Evolutionary conservation across 2,329 filamentous ascomycete genomes (phyloP).

Genomic region (Aspergillus niger): DNA sequence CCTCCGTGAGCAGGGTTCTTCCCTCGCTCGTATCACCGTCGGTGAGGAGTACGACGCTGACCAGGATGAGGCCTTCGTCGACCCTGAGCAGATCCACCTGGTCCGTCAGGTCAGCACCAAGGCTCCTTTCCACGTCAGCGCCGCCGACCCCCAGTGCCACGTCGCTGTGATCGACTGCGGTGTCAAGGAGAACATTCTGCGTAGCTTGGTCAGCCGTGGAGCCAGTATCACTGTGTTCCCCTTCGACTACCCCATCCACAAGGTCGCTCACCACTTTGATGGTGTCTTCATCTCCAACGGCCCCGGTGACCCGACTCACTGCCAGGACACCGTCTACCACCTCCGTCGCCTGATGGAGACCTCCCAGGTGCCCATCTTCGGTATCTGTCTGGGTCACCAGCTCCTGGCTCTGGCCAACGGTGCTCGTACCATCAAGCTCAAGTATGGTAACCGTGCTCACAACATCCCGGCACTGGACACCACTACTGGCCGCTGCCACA

Average conservation of each 20-base stretch:
- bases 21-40: conserved; percentile 88
- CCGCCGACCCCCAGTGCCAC: conserved; percentile 79
- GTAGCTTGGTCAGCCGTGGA: conserved; percentile 87
- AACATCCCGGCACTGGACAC: conserved; percentile 96
- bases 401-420: conserved; percentile 87
- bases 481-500: conserved; percentile 96
- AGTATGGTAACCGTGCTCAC: conserved; percentile 98
- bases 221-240: conserved; percentile 93
- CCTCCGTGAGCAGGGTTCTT: conserved; percentile 94
- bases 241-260: conserved; percentile 96
- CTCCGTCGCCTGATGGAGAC: conserved; percentile 86
- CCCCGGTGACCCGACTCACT: conserved; percentile 96
- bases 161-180: conserved; percentile 95
- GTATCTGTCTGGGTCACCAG: conserved; percentile 97
- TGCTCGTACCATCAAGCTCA: conserved; percentile 91
- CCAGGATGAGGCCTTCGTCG: conserved; percentile 93
- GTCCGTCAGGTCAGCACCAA: conserved; percentile 97
- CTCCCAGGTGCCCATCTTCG: conserved; percentile 90
- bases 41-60: conserved; percentile 98
- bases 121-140: conserved; percentile 92
- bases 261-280: conserved; percentile 96
- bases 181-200: conserved; percentile 99
- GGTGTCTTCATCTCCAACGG: conserved; percentile 99
- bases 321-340: conserved; percentile 91
- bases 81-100: conserved; percentile 94